Conservation (phyloP, 192 early-diverging fungal species). For the Rhizophagus sp. region DNA sequence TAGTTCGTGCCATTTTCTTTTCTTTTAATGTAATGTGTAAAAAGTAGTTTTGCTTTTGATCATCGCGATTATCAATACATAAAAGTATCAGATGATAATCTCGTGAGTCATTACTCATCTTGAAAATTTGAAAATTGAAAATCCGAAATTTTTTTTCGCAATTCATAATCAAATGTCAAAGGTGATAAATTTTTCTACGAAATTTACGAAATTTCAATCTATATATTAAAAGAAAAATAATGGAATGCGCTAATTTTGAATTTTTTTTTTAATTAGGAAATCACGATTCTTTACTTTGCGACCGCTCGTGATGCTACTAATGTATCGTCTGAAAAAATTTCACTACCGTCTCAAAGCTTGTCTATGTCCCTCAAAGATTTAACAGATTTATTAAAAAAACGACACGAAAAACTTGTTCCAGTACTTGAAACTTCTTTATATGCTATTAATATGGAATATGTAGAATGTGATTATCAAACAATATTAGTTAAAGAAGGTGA, state of each 20-base stretch:
- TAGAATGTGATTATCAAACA: conserved; percentile 45
- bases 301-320: conserved; percentile 52
- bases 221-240: neutral
- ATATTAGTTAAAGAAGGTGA: conserved; percentile 52
- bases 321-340: conserved; percentile 44
- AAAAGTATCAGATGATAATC: too few species aligned
- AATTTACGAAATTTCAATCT: neutral
- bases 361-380: conserved; percentile 28
- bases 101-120: too few species aligned
- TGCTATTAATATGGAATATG: conserved; percentile 67
- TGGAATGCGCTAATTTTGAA: neutral
- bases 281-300: conserved; percentile 66
- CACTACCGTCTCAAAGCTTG: conserved; percentile 32
- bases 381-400: conserved; percentile 2
- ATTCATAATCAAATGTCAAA: neutral
- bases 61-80: too few species aligned
- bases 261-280: neutral
- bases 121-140: too few species aligned
- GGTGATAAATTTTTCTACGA: neutral
- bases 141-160: too few species aligned
- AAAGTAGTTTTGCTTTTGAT: too few species aligned
- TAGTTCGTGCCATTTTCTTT: too few species aligned
- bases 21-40: too few species aligned
- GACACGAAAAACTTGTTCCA: conserved; percentile 39
- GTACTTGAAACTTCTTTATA: conserved; percentile 52